Base-by-base conservation (phyloP, 2,329 filamentous ascomycete species). In the Ciborinia camelliae region DNA sequence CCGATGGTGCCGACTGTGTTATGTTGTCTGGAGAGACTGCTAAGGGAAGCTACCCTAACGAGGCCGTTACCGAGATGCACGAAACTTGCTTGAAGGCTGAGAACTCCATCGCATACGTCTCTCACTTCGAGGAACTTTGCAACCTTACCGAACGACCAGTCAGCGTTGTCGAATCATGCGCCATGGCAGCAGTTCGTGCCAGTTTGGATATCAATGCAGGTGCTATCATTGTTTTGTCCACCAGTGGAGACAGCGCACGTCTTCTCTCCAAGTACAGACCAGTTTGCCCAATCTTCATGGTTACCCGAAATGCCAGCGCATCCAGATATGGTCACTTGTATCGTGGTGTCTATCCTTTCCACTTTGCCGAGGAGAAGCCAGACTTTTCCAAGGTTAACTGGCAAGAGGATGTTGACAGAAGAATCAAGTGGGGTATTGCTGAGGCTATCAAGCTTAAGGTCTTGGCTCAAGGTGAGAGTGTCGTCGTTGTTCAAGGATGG, bases 11-110 rank as follows among this genome's bases (percentile, higher is more conserved):
- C 68, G 95, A 99, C 86, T 99, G 95, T 81, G 95, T 99, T 79
- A 99, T 99, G 95, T 86, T 99, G 82, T 98, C 94, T 68, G 95
- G 95, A 71, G 95, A 99, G 86, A 99, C 95, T 53, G 95, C 95
- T 81, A 99, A 99, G 88, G 95, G 95, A 75, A 88, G 83, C 79
- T 99, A 99, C 82, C 95, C 95, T 68, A 84, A 85, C 72, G 92
- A 97, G 82, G 90, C 95, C 62, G 94, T 99, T 66, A 87, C 82
- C 70, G 96, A 98, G 90, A 99, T 99, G 95, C 91, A 95, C 85
- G 91, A 97, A 82, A 93, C 95, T 60, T 98, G 94, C 80, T 84
- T 98, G 79, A 88, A 96, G 79, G 95, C 95, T 62, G 95, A 99
- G 84, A 93, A 97, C 78, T 92, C 93, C 70, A 97, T 98, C 76